Conservation (phyloP, 768 basidiomycete genomes). For the Auricularia heimuer region DNA sequence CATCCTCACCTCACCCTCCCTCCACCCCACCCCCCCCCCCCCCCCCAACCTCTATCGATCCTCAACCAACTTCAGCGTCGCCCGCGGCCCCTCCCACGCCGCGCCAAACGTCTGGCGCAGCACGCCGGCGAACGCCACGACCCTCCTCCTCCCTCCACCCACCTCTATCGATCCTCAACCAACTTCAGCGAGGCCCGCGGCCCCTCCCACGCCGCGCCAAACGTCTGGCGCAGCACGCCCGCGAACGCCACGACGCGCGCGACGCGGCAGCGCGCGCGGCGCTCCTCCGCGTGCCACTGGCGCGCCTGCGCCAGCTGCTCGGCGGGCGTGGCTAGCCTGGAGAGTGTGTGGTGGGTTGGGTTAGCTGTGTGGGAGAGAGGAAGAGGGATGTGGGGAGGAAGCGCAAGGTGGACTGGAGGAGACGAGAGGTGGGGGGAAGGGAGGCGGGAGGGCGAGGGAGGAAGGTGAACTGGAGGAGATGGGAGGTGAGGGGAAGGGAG, state of each 20-base stretch:
- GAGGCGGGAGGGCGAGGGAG: too few species aligned
- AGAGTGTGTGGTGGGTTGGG: too few species aligned
- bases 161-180: not conserved
- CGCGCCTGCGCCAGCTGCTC: not conserved
- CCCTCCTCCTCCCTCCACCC: too few species aligned
- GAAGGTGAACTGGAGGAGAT: too few species aligned
- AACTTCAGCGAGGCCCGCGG: not conserved
- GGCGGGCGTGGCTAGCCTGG: not conserved
- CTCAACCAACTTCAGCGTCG: not conserved
- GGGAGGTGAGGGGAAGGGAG: too few species aligned
- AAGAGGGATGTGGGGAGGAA: too few species aligned
- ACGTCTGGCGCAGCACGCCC: not conserved
- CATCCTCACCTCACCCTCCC: too few species aligned
- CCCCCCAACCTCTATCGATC: not conserved
- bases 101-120: not conserved
- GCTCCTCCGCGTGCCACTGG: not conserved
- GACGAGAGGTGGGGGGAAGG: too few species aligned
- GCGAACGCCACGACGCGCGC: not conserved
- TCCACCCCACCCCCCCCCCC: too few species aligned
- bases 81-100: not conserved
- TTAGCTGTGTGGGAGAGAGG: too few species aligned
- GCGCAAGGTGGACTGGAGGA: too few species aligned
- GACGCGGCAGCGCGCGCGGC: not conserved
- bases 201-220: not conserved
- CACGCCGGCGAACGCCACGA: too few species aligned